These are phyloP conservation scores for Hura crepitans DNA, from an alignment of 441 rosid species.

Conservation along the genomic window DNA sequence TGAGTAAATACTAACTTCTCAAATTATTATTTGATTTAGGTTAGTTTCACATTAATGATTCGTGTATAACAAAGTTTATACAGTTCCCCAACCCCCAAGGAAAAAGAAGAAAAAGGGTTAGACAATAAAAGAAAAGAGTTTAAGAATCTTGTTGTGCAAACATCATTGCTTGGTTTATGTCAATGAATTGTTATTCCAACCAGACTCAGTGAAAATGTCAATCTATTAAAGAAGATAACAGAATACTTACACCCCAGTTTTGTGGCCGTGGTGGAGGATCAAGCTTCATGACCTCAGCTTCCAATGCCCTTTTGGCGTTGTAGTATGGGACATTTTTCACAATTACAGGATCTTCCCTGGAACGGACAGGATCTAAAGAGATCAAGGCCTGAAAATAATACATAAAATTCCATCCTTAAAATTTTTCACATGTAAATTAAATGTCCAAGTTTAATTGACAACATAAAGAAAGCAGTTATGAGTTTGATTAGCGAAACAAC, in stretches of 20 bases:
- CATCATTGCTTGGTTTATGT: neutral
- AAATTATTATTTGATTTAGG: too few species aligned
- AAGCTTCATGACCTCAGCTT: slow-evolving; percentile 67
- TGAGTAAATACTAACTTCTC: too few species aligned
- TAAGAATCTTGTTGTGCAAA: neutral
- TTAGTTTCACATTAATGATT: too few species aligned
- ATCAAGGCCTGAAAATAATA: slow-evolving; percentile 55
- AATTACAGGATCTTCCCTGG: slow-evolving; percentile 68
- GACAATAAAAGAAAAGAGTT: neutral
- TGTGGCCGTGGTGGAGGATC: slow-evolving; percentile 80
- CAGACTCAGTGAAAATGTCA: slow-evolving; percentile 5
- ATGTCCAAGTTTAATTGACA: neutral
- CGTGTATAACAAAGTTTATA: too few species aligned
- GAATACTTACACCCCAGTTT: slow-evolving; percentile 78
- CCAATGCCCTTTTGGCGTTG: slow-evolving; percentile 76
- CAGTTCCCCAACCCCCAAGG: too few species aligned
- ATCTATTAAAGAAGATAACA: slow-evolving; percentile 6
- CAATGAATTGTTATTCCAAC: neutral
- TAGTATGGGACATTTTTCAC: slow-evolving; percentile 76
- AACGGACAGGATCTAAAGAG: slow-evolving; percentile 77
- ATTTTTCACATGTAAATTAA: neutral
- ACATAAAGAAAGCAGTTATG: neutral
- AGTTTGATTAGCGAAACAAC: neutral
- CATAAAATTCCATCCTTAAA: neutral
- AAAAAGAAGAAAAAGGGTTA: neutral